Conservation (phyloP, 371 early-diverging fungal genomes). For the Mortierella polycephala region DNA sequence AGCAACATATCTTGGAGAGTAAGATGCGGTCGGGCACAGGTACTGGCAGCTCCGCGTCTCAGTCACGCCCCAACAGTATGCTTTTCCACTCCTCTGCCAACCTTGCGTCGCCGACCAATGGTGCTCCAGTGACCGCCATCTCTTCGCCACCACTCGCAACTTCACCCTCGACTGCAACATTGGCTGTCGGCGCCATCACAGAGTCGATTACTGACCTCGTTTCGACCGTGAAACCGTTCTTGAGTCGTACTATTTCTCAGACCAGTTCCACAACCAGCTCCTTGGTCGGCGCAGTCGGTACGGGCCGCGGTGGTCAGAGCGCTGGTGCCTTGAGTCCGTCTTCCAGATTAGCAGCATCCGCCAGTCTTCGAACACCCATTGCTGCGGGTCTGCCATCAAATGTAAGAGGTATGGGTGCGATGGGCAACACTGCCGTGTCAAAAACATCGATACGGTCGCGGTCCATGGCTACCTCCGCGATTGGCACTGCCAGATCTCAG, state of each 20-base stretch:
- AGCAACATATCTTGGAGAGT: constrained; percentile 43
- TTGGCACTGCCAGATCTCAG: constrained; percentile 38
- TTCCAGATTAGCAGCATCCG: constrained; percentile 31
- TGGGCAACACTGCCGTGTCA: constrained; percentile 42
- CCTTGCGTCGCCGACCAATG: constrained; percentile 5
- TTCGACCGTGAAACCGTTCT: constrained; percentile 42
- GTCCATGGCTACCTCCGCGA: constrained; percentile 42
- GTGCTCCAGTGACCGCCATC: constrained; percentile 18
- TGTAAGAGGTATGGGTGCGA: constrained; percentile 24
- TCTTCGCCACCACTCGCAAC: constrained; percentile 24
- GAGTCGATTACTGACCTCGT: constrained; percentile 45
- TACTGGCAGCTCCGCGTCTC: not conserved
- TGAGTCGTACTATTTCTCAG: constrained; percentile 31
- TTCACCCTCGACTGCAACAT: constrained; percentile 27
- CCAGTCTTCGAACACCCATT: constrained; percentile 39
- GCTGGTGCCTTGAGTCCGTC: constrained; percentile 17
- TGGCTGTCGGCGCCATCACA: constrained; percentile 36
- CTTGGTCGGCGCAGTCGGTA: constrained; percentile 22
- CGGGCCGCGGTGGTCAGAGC: constrained; percentile 18
- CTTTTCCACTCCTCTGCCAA: constrained; percentile 7
- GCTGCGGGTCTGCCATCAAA: constrained; percentile 46
- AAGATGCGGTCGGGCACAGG: constrained; percentile 26
- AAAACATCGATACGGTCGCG: constrained; percentile 37
- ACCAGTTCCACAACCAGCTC: constrained; percentile 25
- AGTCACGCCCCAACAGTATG: constrained; percentile 13